Evolutionary conservation across 1,284 basidiomycete genomes (phyloP), one percentile per base, ranked within the genome.

Genomic region (Fomes fomentarius): DNA sequence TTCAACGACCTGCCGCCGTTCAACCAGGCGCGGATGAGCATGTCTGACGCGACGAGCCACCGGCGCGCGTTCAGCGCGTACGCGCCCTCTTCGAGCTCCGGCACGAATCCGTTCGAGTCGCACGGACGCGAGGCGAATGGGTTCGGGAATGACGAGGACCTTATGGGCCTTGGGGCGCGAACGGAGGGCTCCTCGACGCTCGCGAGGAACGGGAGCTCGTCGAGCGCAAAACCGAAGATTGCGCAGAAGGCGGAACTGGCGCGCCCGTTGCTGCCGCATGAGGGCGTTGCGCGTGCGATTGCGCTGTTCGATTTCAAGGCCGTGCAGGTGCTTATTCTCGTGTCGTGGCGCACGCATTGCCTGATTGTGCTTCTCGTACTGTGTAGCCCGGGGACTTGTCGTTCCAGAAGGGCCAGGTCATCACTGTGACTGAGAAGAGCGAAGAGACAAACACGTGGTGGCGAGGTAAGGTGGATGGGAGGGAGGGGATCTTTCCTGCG

Each of bases 401-500:
- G 1, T 91, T 97, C 69, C 78, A 74, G n/a, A 93, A 89, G 69
- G 93, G 93, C 1, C 87, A 96, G 59, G 80, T 95, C 15, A 87
- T 97, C 51, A 79, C 75, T 10, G 79, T 96, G 15, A 82, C 85
- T 17, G 79, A 89, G 67, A 90, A 84, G 73, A 93, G 85, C 56
- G 81, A 87, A 35, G 91, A 82, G 38, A 84, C 77, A 17, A 86
- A 93, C 66, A 89, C 93, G 60, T 95, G 93, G 93, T 93, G 89
- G 89, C 87, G 77, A 15, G 91, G 79, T 3, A 71, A 71, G 48
- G 49, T 77, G 2, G 69, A 73, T 5, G 69, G 74, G 1, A 59
- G 68, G 25, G 71, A 74, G 54, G 83, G 83, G 10, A 76, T 82
- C 35, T 82, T 85, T 66, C 83, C 83, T 21, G 75, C 76, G 22